These are phyloP conservation scores for Aspergillus persii DNA, from an alignment of 2,329 filamentous ascomycete species.

Conservation along the genomic window DNA sequence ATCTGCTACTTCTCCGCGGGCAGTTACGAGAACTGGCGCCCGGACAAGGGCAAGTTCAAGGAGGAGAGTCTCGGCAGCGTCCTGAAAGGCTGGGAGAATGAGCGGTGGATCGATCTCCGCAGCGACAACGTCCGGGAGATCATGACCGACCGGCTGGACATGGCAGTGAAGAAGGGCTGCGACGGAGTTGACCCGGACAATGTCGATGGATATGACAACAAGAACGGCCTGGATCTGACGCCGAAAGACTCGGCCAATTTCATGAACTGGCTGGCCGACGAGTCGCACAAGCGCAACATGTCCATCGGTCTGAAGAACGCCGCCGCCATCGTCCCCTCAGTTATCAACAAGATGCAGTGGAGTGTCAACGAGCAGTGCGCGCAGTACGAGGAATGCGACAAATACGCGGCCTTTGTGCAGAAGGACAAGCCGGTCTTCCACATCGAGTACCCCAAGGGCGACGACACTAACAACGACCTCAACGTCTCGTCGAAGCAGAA, in stretches of 20 bases:
- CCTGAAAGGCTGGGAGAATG: constrained; percentile 64
- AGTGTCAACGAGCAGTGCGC: constrained; percentile 70
- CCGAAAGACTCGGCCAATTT: constrained; percentile 57
- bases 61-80: constrained; percentile 56
- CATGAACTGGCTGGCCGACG: constrained; percentile 58
- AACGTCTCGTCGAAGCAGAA: constrained; percentile 35
- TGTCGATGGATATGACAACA: constrained; percentile 64
- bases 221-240: constrained; percentile 62
- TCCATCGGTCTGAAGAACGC: constrained; percentile 69
- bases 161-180: constrained; percentile 62
- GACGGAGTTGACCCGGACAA: constrained; percentile 71
- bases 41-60: constrained; percentile 57
- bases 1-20: constrained; percentile 77
- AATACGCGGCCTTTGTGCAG: constrained; percentile 57
- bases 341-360: constrained; percentile 58
- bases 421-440: constrained; percentile 68
- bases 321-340: constrained; percentile 54
- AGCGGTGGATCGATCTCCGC: constrained; percentile 64
- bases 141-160: constrained; percentile 60
- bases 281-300: constrained; percentile 56
- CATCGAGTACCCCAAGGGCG: constrained; percentile 65
- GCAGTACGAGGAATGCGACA: constrained; percentile 58
- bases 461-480: constrained; percentile 35
- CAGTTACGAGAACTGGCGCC: constrained; percentile 63
- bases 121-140: constrained; percentile 61